Evolutionary conservation across 306 rosid genomes (phyloP), one percentile per base, ranked within the genome.

Genomic region (Acacia confusa): DNA sequence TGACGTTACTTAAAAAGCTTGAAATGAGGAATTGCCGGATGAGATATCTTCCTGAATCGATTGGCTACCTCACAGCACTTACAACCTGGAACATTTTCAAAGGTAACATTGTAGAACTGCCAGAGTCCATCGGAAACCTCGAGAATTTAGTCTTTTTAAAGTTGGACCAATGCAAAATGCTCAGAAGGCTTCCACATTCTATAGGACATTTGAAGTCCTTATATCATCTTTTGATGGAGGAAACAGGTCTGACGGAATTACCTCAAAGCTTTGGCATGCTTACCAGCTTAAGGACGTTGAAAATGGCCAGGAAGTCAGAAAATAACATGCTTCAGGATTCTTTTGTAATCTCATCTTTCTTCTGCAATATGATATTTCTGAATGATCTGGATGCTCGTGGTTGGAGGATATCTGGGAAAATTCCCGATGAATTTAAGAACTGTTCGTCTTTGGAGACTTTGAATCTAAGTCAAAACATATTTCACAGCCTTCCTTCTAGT

Each of bases 191-290:
- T 86, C 97, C 97, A 17, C 55, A 41, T 61, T 88, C 90, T 77
- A 86, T 87, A 15, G 97, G 94, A 52, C 70, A 85, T 15, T 78
- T 92, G 72, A 87, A 67, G 70, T 88, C 90, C 63, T 80, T 92
- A 74, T 79, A 50, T 53, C 88, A 75, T 32, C 68, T 92, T 66
- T 8, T 2, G 43, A 87, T 92, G 89, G 85, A 32, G 78, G 90
- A 86, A 67, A 90, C 90, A 0, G 83, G 82, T 24, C 72, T 88
- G 70, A 70, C 80, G 24, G 86, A 85, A 73, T 81, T 92, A 75
- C 97, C 94, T 4, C 85, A 86, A 79, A 88, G 84, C 76, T 92
- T 92, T 24, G 94, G 92, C 32, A 83, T 53, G 90, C 94, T 90
- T 44, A 82, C 92, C 41, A 83, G 48, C 40, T 87, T 92, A 78